Percentiles rank a stretch among this genome's conserved stretches.
Evolutionary conservation across 352 stramenopile genomes (phyloP).

Genomic region (Phytophthora tentaculata): DNA sequence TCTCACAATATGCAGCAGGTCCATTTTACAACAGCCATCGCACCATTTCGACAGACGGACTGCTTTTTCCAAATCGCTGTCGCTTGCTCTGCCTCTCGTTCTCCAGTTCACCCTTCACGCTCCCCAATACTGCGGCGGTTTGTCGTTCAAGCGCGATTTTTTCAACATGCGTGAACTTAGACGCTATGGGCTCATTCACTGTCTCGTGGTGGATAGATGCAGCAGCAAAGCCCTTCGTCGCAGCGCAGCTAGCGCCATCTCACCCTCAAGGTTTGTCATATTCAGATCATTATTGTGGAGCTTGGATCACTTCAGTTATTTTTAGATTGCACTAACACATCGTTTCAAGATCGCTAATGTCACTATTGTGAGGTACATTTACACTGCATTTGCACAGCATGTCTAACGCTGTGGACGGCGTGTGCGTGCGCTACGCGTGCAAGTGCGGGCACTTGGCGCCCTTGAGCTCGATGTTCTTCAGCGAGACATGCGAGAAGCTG

Average conservation of each 20-base stretch:
- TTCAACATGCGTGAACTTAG: neutral
- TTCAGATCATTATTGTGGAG: too few species aligned
- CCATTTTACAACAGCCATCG: neutral
- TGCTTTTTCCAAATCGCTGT: neutral
- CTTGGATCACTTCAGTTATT: too few species aligned
- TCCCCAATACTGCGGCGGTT: neutral
- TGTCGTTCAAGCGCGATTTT: neutral
- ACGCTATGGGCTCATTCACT: neutral
- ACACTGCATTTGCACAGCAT: neutral
- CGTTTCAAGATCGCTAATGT: too few species aligned
- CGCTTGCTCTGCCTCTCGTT: neutral
- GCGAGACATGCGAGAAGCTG: conserved; percentile 75
- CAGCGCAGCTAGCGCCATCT: neutral
- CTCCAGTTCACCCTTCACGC: neutral
- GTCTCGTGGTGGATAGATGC: neutral
- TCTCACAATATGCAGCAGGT: neutral
- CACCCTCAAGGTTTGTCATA: neutral
- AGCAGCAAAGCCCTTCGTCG: neutral
- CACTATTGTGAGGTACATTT: conserved; percentile 7
- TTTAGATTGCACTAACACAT: too few species aligned
- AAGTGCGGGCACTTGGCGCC: conserved; percentile 72
- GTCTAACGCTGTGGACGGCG: conserved; percentile 28
- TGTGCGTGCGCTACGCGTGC: conserved; percentile 75
- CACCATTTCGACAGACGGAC: neutral
- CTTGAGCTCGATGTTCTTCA: conserved; percentile 72